Percentiles rank a stretch among this genome's conserved stretches.
These are phyloP conservation scores for Pneumocystis murina DNA, from an alignment of 1,139 yeast species.

Conservation along the genomic window DNA sequence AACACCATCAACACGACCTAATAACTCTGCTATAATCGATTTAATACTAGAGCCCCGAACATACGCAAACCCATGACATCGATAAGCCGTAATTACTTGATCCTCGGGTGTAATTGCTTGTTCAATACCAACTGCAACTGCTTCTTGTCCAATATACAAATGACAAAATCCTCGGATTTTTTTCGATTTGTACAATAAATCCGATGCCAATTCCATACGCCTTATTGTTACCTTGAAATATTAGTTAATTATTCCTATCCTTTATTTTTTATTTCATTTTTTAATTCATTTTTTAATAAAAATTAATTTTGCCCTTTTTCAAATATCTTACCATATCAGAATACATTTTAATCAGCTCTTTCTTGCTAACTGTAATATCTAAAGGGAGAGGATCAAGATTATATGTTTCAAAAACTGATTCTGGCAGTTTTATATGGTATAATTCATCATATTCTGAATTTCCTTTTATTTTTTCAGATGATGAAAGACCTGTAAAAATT, in stretches of 20 bases:
- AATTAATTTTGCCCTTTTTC: neutral
- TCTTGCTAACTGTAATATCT: conserved; percentile 64
- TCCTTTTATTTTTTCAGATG: neutral
- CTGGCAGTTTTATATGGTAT: conserved; percentile 45
- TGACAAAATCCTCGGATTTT: conserved; percentile 97
- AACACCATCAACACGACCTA: conserved; percentile 93
- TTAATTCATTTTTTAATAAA: neutral
- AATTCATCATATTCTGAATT: conserved; percentile 12
- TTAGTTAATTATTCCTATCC: no score
- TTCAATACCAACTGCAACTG: conserved; percentile 96
- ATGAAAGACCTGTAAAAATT: neutral
- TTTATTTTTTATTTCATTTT: no score
- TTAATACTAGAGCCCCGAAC: conserved; percentile 90
- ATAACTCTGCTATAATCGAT: conserved; percentile 81
- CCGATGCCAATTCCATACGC: conserved; percentile 98
- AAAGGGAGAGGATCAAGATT: conserved; percentile 59
- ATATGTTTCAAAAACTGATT: conserved; percentile 71
- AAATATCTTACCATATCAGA: conserved; percentile 58
- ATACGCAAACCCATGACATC: conserved; percentile 93
- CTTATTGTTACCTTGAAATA: conserved; percentile 27
- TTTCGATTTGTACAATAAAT: conserved; percentile 94
- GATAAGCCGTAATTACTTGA: conserved; percentile 85
- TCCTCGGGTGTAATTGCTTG: conserved; percentile 75
- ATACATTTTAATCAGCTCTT: conserved; percentile 76
- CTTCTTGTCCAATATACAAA: conserved; percentile 97